These are phyloP conservation scores for Novymonas esmeraldas DNA, from an alignment of 208 protist genomes.

Conservation along the genomic window DNA sequence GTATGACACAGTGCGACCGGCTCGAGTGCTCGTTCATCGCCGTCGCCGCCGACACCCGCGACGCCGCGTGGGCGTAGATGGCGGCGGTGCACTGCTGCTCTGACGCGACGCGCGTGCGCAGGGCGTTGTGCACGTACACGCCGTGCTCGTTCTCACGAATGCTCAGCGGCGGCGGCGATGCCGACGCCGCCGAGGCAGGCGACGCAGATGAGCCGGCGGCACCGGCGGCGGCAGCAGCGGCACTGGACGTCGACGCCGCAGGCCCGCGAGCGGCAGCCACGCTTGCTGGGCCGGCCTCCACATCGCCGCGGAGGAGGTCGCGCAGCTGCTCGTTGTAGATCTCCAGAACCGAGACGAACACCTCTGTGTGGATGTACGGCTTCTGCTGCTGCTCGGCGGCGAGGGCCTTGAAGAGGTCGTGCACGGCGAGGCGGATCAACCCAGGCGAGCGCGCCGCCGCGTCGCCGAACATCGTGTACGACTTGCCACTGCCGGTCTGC, in stretches of 20 bases:
- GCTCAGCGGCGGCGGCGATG: slow-evolving; percentile 43
- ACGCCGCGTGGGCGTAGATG: slow-evolving; percentile 57
- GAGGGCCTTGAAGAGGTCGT: slow-evolving; percentile 64
- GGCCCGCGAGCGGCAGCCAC: slow-evolving; percentile 13
- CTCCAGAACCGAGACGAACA: slow-evolving; percentile 74
- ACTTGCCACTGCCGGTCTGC: slow-evolving; percentile 89
- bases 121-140: slow-evolving; percentile 84
- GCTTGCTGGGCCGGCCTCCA: too few relatives aligned
- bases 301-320: slow-evolving; percentile 60
- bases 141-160: slow-evolving; percentile 83
- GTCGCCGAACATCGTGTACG: slow-evolving; percentile 81
- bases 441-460: slow-evolving; percentile 24
- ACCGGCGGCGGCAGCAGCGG: background rate
- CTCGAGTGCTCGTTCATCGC: slow-evolving; percentile 95
- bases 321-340: slow-evolving; percentile 90
- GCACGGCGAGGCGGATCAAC: slow-evolving; percentile 49
- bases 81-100: slow-evolving; percentile 60
- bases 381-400: slow-evolving; percentile 42
- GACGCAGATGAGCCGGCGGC: background rate
- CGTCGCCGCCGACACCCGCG: slow-evolving; percentile 75
- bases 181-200: background rate
- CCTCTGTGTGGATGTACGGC: slow-evolving; percentile 37
- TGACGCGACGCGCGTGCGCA: slow-evolving; percentile 46
- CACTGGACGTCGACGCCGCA: slow-evolving; percentile 2
- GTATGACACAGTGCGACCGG: slow-evolving; percentile 96